phyloP scores from a whole-genome alignment of 2,329 filamentous ascomycete genomes.

The Daldinia sp. region DNA sequence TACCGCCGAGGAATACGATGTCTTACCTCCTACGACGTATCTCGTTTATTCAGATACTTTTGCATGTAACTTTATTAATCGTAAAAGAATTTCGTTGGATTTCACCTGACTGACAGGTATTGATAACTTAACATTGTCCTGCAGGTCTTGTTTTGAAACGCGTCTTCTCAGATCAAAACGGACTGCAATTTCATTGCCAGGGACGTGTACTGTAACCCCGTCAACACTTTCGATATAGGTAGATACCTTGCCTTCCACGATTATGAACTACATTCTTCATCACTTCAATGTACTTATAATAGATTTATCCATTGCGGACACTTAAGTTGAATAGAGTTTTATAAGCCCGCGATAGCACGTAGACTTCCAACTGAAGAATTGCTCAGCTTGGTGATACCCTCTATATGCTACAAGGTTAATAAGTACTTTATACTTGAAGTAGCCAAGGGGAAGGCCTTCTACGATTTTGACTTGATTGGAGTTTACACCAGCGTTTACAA shows the following conservation, averaged over 20 bases:
- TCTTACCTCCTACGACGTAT: background rate
- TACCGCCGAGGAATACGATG: background rate
- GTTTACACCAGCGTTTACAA: conserved; percentile 3
- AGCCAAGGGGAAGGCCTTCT: background rate
- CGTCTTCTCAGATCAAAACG: conserved; percentile 31
- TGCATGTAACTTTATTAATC: conserved; percentile 6
- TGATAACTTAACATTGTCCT: conserved; percentile 26
- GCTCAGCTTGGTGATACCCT: background rate
- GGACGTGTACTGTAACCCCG: background rate
- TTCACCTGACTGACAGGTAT: conserved; percentile 21
- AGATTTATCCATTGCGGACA: background rate
- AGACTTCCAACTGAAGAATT: background rate
- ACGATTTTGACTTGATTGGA: conserved; percentile 16
- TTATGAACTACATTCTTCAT: background rate
- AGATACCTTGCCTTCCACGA: background rate
- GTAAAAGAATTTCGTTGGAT: conserved; percentile 24
- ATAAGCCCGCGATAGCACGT: background rate
- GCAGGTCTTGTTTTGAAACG: conserved; percentile 43
- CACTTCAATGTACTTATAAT: background rate
- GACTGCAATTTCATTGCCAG: conserved; percentile 20
- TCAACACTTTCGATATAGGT: conserved; percentile 17
- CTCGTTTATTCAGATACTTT: background rate
- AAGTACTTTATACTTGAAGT: background rate
- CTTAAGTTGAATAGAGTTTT: background rate
- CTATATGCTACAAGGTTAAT: background rate